Conservation (phyloP, 495 filamentous ascomycete genomes). For the Podospora comata region DNA sequence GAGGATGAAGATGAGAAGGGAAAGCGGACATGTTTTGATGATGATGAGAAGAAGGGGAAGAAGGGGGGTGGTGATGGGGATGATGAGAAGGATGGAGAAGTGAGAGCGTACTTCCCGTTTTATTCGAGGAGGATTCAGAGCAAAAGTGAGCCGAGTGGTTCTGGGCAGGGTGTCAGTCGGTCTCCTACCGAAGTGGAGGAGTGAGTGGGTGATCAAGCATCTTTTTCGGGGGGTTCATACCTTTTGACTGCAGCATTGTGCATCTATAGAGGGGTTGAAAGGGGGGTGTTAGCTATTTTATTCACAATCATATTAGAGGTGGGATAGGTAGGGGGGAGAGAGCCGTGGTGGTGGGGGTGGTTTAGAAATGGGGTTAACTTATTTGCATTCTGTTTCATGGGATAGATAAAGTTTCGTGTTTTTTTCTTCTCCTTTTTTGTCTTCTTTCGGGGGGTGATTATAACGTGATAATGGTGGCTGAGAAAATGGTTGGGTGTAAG, state of each 20-base stretch:
- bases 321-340: background rate
- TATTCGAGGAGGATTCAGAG: constrained; percentile 34
- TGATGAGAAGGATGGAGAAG: constrained; percentile 7
- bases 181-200: background rate
- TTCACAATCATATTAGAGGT: background rate
- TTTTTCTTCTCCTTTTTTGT: background rate
- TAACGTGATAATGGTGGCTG: background rate
- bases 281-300: background rate
- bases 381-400: background rate
- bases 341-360: constrained; percentile 1
- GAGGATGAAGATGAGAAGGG: background rate
- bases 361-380: background rate
- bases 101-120: constrained; percentile 22
- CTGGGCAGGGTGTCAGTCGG: background rate
- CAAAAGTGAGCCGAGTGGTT: constrained; percentile 34
- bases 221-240: background rate
- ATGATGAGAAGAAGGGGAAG: background rate
- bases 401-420: background rate
- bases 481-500: background rate
- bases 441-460: background rate
- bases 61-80: background rate
- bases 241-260: constrained; percentile 2
- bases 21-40: background rate
- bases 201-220: background rate
- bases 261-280: background rate